phyloP scores from a whole-genome alignment of 495 filamentous ascomycete species.

The Annulohypoxylon nitens region DNA sequence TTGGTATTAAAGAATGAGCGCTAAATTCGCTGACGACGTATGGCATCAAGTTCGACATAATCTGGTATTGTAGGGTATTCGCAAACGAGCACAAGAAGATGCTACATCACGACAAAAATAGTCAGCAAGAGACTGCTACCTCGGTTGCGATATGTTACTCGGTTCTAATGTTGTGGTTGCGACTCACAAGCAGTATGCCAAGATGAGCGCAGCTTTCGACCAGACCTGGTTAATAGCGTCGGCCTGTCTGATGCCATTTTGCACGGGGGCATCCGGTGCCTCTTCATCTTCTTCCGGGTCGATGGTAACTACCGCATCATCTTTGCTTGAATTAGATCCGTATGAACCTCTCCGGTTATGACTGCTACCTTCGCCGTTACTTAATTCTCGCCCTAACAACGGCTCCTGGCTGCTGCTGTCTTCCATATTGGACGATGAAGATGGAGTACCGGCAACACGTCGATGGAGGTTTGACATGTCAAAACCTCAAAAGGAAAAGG shows the following conservation, averaged over 20 bases:
- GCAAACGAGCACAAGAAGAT: conserved; percentile 62
- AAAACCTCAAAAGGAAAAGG: conserved; percentile 10
- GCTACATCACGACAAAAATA: conserved; percentile 41
- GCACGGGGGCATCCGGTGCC: conserved; percentile 21
- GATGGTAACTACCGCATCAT: conserved; percentile 31
- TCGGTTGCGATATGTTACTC: conserved; percentile 7
- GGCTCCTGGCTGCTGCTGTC: conserved; percentile 46
- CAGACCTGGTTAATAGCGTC: conserved; percentile 63
- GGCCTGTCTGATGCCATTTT: conserved; percentile 58
- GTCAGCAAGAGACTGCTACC: conserved; percentile 29
- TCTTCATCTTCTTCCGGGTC: conserved; percentile 47
- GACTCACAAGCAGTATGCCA: conserved; percentile 59
- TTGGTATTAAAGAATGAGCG: conserved; percentile 63
- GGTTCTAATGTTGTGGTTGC: conserved; percentile 11
- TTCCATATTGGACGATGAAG: conserved; percentile 48
- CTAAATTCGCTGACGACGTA: conserved; percentile 64
- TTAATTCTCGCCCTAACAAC: conserved; percentile 40
- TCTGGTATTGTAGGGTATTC: conserved; percentile 60
- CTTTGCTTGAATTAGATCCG: conserved; percentile 45
- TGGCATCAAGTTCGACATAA: conserved; percentile 57
- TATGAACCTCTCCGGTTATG: conserved; percentile 40
- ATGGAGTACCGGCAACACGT: conserved; percentile 19
- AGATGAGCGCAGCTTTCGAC: conserved; percentile 56
- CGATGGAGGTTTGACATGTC: conserved; percentile 46
- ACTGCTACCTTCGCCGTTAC: conserved; percentile 33